A percentile compares a stretch with the other conserved stretches of the same genome.
These are phyloP conservation scores for Ceratocystis ficicola DNA, from an alignment of 2,329 filamentous ascomycete genomes.

Conservation along the genomic window DNA sequence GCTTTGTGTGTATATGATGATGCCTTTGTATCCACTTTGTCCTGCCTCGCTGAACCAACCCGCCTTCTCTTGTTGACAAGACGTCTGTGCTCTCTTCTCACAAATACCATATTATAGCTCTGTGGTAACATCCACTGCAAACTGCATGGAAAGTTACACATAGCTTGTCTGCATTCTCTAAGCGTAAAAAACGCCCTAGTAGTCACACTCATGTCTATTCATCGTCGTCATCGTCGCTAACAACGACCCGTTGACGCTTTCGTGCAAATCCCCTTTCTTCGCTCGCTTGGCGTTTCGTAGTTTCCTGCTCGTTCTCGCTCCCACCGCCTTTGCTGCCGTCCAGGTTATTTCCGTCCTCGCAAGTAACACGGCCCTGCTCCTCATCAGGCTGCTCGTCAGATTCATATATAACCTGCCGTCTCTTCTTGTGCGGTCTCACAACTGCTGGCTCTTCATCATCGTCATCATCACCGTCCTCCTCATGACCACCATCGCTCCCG, in stretches of 20 bases:
- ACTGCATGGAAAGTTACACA: no score
- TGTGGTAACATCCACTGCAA: no score
- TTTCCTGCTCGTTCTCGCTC: neutral
- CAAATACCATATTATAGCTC: no score
- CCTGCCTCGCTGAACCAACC: no score
- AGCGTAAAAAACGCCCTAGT: neutral
- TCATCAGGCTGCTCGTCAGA: neutral
- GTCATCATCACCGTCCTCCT: slow-evolving; percentile 1
- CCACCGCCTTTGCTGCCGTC: neutral
- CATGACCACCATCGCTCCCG: neutral
- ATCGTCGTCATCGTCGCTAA: slow-evolving; percentile 12
- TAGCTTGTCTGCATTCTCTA: no score
- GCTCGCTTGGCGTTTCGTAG: neutral
- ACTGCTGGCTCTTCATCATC: neutral
- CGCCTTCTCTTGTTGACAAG: no score
- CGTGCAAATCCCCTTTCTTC: neutral
- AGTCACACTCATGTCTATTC: slow-evolving; percentile 7
- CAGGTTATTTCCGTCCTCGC: neutral
- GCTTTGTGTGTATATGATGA: no score
- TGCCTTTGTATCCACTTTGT: no score
- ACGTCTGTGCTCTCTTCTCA: no score
- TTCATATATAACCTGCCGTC: slow-evolving; percentile 6
- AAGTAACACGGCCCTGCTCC: neutral
- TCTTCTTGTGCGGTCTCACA: neutral
- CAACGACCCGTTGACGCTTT: neutral